Percentiles rank a stretch among this genome's conserved stretches.
Evolutionary conservation across 2,329 filamentous ascomycete species (phyloP).

Genomic region (Elsinoe arachidis): DNA sequence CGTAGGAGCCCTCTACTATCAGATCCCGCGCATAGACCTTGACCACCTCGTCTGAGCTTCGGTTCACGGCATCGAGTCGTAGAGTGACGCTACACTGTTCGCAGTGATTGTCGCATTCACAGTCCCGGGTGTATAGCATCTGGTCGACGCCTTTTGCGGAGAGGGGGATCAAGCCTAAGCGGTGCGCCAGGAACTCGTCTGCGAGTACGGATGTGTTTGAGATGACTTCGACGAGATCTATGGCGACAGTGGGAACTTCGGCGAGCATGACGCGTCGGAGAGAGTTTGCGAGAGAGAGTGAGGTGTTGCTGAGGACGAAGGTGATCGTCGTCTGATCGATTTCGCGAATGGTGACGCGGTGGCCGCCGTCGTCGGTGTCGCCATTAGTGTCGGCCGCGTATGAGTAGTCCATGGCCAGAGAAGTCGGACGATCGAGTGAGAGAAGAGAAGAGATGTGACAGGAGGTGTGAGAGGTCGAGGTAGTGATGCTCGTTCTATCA

Average conservation of each 20-base stretch:
- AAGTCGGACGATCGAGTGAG: neutral
- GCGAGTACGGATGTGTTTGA: conserved; percentile 91
- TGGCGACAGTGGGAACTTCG: conserved; percentile 88
- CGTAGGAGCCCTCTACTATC: conserved; percentile 42
- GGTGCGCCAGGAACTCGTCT: conserved; percentile 91
- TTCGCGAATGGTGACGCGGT: conserved; percentile 40
- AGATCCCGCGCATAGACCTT: conserved; percentile 89
- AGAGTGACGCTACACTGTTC: conserved; percentile 83
- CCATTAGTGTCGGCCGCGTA: conserved; percentile 22
- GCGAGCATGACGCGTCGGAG: conserved; percentile 84
- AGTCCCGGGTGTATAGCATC: conserved; percentile 83
- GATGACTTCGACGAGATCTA: conserved; percentile 89
- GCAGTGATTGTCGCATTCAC: conserved; percentile 93
- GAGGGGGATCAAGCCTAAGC: conserved; percentile 81
- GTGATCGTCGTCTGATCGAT: conserved; percentile 69
- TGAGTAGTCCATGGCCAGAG: conserved; percentile 15
- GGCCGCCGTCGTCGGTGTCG: conserved; percentile 38
- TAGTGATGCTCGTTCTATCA: neutral
- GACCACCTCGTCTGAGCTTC: conserved; percentile 78
- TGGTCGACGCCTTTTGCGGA: conserved; percentile 73
- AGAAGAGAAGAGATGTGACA: neutral
- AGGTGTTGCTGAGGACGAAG: conserved; percentile 83
- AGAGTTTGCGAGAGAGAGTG: conserved; percentile 87
- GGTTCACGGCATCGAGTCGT: conserved; percentile 61
- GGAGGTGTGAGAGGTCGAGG: neutral